Base-by-base conservation (phyloP, 495 filamentous ascomycete genomes). In the Articulospora tetracladia region DNA sequence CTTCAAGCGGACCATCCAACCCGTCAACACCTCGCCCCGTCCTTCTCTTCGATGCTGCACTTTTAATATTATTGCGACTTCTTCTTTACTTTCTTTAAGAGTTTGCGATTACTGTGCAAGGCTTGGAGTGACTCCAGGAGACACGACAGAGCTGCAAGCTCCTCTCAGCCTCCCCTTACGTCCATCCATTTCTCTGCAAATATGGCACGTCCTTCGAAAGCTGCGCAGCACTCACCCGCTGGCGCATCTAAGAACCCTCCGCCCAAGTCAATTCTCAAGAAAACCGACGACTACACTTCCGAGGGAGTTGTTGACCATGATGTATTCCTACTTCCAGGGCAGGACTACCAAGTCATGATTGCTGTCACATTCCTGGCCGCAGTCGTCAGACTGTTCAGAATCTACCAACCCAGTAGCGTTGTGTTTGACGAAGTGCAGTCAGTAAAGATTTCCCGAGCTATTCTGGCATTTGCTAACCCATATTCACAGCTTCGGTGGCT, bases 381-480 rank as follows among this genome's bases (percentile, higher is more conserved):
- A 26, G 75, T 85, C 60, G 92, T 98, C 58, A 87, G 94, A 61
- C 75, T 98, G 27, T 98, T 96, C 80, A 85, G 91, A 70, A 96
- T 98, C 74, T 97, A 95, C 73, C 92, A 97, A 70, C 94, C 94
- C 46, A 87, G 85, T 63, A 97, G 93, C 68, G 94, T 98, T 36
- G 94, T 98, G 50, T 98, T 98, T 72, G 94, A 98, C 70, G 94
- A 98, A 81, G 94, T 98, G 72, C 94, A 98, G 93, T 97, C 86
- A 66, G 89, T 78, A 55, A 61, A 34, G 30, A 36, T 60, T 39
- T 23, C 34, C 51, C 54, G 10, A 13, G 24, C 13, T 26, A 19
- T 54, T 25, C 23, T 20, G 53, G 47, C 50, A 53, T 36, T 23
- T 55, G 30, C 58, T 67, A 47, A 59, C 11, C n/a, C 10, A 60